Conservation (phyloP, 768 basidiomycete genomes). For the Podaxis mareebaensis region DNA sequence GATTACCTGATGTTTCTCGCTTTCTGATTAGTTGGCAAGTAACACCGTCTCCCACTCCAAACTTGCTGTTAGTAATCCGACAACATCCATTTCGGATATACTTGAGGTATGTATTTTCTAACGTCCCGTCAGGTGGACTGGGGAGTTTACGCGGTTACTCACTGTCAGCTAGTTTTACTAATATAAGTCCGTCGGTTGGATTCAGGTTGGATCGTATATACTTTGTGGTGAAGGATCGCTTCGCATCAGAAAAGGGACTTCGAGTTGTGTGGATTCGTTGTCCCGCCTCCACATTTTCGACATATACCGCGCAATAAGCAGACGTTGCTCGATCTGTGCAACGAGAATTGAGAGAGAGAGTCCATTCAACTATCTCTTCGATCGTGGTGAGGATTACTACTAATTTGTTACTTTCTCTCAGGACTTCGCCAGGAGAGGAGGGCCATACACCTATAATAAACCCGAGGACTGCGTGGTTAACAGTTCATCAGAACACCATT, state of each 20-base stretch:
- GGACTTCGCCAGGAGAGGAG: too few relatives aligned
- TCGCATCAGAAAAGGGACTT: background rate
- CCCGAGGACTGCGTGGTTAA: too few relatives aligned
- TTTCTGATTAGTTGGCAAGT: slow-evolving; percentile 42
- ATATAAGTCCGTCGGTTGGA: slow-evolving; percentile 22
- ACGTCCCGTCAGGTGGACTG: slow-evolving; percentile 42
- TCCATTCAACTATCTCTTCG: too few relatives aligned
- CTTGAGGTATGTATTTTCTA: slow-evolving; percentile 51
- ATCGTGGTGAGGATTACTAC: too few relatives aligned
- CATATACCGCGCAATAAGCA: background rate
- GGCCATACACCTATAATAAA: too few relatives aligned
- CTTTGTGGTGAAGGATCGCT: slow-evolving; percentile 27
- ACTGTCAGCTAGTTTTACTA: slow-evolving; percentile 36
- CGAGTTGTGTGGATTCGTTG: background rate
- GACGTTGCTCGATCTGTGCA: too few relatives aligned
- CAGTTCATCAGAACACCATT: too few relatives aligned
- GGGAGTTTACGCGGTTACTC: slow-evolving; percentile 47
- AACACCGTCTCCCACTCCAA: slow-evolving; percentile 52
- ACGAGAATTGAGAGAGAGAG: too few relatives aligned
- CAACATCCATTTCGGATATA: slow-evolving; percentile 47
- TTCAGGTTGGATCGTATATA: slow-evolving; percentile 42
- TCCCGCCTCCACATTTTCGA: background rate
- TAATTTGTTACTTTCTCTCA: too few relatives aligned
- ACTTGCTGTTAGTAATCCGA: slow-evolving; percentile 46
- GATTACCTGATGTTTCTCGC: background rate